Conservation (phyloP, 371 early-diverging fungal genomes). For the Mucor plumbeus region DNA sequence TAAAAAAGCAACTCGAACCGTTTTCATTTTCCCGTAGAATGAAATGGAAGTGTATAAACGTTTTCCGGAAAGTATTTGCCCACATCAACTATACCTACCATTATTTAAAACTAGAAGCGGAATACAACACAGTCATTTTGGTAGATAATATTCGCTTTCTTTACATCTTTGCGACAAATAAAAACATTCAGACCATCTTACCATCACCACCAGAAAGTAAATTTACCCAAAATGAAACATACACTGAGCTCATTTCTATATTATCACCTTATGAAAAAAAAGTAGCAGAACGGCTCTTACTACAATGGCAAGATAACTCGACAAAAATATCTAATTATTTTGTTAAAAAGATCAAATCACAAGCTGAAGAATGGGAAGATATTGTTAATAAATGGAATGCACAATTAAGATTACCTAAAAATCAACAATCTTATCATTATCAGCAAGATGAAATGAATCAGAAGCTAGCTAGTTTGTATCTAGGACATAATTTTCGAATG, state of each 20-base stretch:
- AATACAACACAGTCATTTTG: neutral
- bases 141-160: neutral
- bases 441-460: neutral
- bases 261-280: neutral
- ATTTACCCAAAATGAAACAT: neutral
- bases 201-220: neutral
- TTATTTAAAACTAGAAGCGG: neutral
- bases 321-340: neutral
- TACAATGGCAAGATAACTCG: slow-evolving; percentile 3
- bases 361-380: neutral
- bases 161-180: neutral
- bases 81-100: neutral
- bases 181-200: neutral
- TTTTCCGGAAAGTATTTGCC: neutral
- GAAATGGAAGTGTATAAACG: neutral
- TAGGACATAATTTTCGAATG: neutral
- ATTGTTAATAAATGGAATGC: neutral
- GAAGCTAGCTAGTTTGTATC: neutral
- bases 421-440: neutral
- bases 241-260: neutral
- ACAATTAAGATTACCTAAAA: neutral
- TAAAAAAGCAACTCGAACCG: neutral
- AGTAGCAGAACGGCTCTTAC: neutral
- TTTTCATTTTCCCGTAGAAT: slow-evolving; percentile 1
- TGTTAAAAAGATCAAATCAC: neutral